Base-by-base conservation (phyloP, 768 basidiomycete species). In the Leucocoprinus sp. region DNA sequence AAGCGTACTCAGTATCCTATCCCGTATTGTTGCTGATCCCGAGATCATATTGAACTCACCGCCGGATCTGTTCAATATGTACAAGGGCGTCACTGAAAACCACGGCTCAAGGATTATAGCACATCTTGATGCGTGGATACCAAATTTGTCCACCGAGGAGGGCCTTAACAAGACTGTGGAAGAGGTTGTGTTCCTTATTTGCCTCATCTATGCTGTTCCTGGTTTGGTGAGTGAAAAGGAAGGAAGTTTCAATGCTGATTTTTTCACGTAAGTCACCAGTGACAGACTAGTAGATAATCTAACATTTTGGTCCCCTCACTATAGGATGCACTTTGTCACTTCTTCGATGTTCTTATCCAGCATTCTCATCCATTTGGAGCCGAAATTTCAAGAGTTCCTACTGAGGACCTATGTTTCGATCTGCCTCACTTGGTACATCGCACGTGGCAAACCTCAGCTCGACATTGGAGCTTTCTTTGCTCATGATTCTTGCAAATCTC, bases 241-340 rank as follows among this genome's bases (percentile, higher is more conserved):
- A 7, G 49, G 40, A 14, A 40, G 26, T 2, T 82, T 78, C 57
- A 66, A 69, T 17, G 72, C 70, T 0, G 76, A 83, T 45, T 84
- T 85, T 58, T 72, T 76, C 65, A 42, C 67, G 82, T 84, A 49
- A 52, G 80, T 66, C 9, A 41, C 31, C 5, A 15, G 4, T 17
- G 6, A 35, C 11, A 2, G 36, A 26, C 8, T 43, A 3, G 14
- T 35, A 12, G 26, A 18, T 8, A 28, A 37, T 19, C 41, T 7
- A 35, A 53, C 22, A 6, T 17, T 33, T 27, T 37, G 37, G 14
- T 21, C 34, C 14, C 11, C 31, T n/a, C 36, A 2, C 42, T 18
- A 21, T n/a, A 85, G 82, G n/a, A 76, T 82, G 65, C 84, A 78
- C 50, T 60, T 80, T 2, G 71, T 85, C 33, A 88, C 84, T 0